Evolutionary conservation across 208 protist genomes (phyloP), one percentile per base, ranked within the genome.

Genomic region (Crithidia mellificae): DNA sequence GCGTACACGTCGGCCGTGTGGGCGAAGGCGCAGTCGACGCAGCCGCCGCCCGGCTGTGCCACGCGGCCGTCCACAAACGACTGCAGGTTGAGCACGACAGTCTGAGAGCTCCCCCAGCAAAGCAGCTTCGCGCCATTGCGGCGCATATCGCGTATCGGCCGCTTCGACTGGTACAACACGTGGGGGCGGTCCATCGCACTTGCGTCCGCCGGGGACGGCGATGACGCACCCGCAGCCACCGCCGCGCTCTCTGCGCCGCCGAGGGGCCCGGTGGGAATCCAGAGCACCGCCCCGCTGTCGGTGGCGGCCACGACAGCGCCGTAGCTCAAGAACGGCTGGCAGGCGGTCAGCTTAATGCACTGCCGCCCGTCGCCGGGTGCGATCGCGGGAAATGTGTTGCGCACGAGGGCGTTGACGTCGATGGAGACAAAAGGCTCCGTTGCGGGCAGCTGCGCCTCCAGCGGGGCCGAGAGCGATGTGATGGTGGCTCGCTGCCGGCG

Each of bases 1-100:
- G 83, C 82, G 47, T 81, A 83, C n/a, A 92, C 81, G 27, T 93
- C 87, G 6, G 81, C 73, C 11, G 61, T 68, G 66, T 93, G 87
- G 17, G 63, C 59, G 61, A 95, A 85, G 32, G 77, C 68, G 68
- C 85, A 80, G 17, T 72, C 63, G 8, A 84, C 72, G 20, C 41
- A 32, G 30, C 77, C 69, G 38, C 12, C 7, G 2, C 34, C 24
- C 19, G n/a, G n/a, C 19, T 9, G 19, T 2, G 27, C 47, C 22
- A 7, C 14, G 15, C 43, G 41, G 29, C 66, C 52, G 20, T 74
- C 70, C 12, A 77, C 62, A 34, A 85, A 74, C 20, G 41, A 27
- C 54, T 74, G 59, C 25, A 90, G 20, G 58, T 85, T 81, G 6
- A 92, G 56, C 41, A 95, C 64, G 19, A 84, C 69, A 7, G 77